These are phyloP conservation scores for Microbotryomycetes sp. DNA, from an alignment of 1,284 basidiomycete genomes.

Conservation along the genomic window DNA sequence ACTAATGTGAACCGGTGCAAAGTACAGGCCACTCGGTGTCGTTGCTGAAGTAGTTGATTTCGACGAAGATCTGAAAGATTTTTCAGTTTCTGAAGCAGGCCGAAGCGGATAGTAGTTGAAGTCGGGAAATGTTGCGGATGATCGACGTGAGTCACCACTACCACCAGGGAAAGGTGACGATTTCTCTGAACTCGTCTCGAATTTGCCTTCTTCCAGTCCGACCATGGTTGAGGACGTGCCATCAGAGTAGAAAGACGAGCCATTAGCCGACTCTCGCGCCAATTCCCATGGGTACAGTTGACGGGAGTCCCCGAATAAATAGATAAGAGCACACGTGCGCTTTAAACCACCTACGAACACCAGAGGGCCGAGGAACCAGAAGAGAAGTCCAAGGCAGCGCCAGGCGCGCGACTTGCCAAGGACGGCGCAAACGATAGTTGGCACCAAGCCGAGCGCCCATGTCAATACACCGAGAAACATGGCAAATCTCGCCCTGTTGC, in stretches of 20 bases:
- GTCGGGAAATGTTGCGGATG: conserved; percentile 14
- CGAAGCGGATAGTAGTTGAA: conserved; percentile 26
- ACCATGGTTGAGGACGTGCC: not conserved
- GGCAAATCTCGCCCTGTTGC: conserved; percentile 27
- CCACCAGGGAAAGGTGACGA: not conserved
- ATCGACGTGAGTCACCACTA: not conserved
- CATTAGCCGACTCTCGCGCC: conserved; percentile 1
- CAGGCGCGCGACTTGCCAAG: conserved; percentile 21
- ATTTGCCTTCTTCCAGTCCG: not conserved
- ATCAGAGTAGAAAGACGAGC: not conserved
- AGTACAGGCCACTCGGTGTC: conserved; percentile 25
- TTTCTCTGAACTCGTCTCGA: not conserved
- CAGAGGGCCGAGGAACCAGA: conserved; percentile 24
- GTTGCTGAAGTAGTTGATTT: conserved; percentile 7
- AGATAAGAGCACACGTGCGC: conserved; percentile 26
- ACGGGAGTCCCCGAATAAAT: conserved; percentile 9
- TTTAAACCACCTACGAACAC: conserved; percentile 20
- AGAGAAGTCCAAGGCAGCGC: conserved; percentile 15
- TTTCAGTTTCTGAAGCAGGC: conserved; percentile 5
- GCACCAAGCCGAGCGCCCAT: conserved; percentile 22
- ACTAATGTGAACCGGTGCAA: conserved; percentile 12
- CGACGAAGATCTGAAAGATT: not conserved
- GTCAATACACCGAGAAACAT: conserved; percentile 26
- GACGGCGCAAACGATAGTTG: conserved; percentile 20
- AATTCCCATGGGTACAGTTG: conserved; percentile 26